These are phyloP conservation scores for Cyberlindnera maclurae DNA, from an alignment of 805 yeast species.

Conservation along the genomic window DNA sequence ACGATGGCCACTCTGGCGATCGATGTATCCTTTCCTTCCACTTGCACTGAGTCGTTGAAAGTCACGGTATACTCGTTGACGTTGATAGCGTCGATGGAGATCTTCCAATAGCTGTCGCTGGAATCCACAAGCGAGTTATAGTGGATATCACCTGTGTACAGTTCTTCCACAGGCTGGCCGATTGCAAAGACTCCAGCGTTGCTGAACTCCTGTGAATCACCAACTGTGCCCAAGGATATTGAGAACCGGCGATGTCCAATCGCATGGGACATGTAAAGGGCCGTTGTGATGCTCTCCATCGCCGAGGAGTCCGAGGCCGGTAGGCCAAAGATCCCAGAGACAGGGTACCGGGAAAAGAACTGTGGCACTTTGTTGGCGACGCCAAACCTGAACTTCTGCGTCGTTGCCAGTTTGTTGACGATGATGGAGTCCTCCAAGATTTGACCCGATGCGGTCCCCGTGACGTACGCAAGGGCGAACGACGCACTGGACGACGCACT, in stretches of 20 bases:
- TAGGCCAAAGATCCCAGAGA: conserved; percentile 57
- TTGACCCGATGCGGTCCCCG: conserved; percentile 46
- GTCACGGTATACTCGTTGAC: conserved; percentile 28
- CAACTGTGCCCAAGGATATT: conserved; percentile 33
- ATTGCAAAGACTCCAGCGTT: conserved; percentile 36
- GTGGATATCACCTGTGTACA: conserved; percentile 35
- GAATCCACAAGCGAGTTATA: conserved; percentile 32
- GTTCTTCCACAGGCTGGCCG: conserved; percentile 32
- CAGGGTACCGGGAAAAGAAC: conserved; percentile 42
- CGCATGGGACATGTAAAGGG: conserved; percentile 27
- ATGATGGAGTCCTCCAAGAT: conserved; percentile 32
- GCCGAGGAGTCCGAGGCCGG: conserved; percentile 36
- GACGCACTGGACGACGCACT: conserved; percentile 18
- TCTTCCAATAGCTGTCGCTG: conserved; percentile 43
- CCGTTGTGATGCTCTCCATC: conserved; percentile 35
- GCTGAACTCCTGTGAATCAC: conserved; percentile 16
- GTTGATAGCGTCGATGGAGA: conserved; percentile 32
- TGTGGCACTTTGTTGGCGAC: conserved; percentile 45
- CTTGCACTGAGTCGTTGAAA: conserved; percentile 23
- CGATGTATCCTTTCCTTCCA: conserved; percentile 9
- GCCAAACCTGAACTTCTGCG: conserved; percentile 43
- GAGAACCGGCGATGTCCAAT: conserved; percentile 36
- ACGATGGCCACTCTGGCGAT: conserved; percentile 38
- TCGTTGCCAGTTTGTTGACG: conserved; percentile 26
- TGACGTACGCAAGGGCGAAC: conserved; percentile 45